A percentile compares a stretch with the other conserved stretches of the same genome.
These are phyloP conservation scores for Lagenidium giganteum DNA, from an alignment of 352 stramenopile species.

Conservation along the genomic window DNA sequence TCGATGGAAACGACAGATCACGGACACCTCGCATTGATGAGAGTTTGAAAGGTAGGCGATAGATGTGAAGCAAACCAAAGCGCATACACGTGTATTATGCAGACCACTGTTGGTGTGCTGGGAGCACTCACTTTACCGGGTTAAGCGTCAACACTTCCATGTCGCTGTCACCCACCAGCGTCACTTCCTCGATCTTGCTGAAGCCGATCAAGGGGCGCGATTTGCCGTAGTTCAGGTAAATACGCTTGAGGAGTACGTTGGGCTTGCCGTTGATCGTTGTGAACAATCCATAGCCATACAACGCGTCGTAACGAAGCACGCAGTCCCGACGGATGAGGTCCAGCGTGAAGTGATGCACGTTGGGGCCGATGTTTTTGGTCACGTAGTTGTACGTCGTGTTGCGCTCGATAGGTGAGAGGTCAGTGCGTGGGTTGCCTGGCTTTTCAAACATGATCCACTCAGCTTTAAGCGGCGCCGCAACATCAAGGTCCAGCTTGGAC, in stretches of 20 bases:
- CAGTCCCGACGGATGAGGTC: constrained; percentile 41
- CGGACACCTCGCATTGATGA: too few species aligned
- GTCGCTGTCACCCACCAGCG: constrained; percentile 31
- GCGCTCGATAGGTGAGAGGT: constrained; percentile 45
- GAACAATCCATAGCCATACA: constrained; percentile 34
- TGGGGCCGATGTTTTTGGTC: constrained; percentile 28
- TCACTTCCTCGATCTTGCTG: constrained; percentile 26
- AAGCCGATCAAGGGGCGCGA: constrained; percentile 28
- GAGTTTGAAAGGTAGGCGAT: too few species aligned
- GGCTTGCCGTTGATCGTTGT: constrained; percentile 53
- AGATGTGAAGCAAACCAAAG: too few species aligned
- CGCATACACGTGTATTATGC: background rate
- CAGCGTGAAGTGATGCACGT: constrained; percentile 41
- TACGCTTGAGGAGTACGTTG: constrained; percentile 42
- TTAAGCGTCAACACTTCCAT: constrained; percentile 20
- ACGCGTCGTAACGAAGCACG: constrained; percentile 35
- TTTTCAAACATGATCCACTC: constrained; percentile 77
- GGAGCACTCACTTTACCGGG: background rate
- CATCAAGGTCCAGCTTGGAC: constrained; percentile 28
- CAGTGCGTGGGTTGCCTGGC: constrained; percentile 39
- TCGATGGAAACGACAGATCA: too few species aligned
- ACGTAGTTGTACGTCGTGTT: constrained; percentile 52
- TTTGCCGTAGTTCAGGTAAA: constrained; percentile 42
- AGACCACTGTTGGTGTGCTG: background rate
- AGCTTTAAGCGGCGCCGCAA: constrained; percentile 27